Percentiles rank a stretch among this genome's conserved stretches.
phyloP scores from a whole-genome alignment of 2,329 filamentous ascomycete species.

The Alternaria burnsii region DNA sequence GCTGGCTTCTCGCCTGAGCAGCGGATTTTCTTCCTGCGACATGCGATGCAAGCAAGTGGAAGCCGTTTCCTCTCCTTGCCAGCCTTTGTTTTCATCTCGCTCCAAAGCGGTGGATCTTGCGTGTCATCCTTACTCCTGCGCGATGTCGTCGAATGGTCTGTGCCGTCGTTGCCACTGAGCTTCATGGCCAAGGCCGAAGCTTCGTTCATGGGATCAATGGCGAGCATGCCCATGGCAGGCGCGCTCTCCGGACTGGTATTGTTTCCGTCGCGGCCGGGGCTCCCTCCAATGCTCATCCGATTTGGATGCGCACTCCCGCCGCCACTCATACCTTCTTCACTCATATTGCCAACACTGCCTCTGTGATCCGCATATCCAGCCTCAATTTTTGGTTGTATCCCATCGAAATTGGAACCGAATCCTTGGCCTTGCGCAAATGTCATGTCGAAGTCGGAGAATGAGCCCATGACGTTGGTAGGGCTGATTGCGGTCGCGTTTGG shows the following conservation, averaged over 20 bases:
- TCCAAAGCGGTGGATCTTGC: slow-evolving; percentile 56
- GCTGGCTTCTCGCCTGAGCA: slow-evolving; percentile 98
- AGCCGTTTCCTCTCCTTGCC: slow-evolving; percentile 95
- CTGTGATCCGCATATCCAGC: slow-evolving; percentile 37
- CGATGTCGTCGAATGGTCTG: slow-evolving; percentile 32
- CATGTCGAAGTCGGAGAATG: slow-evolving; percentile 45
- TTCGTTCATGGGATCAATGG: slow-evolving; percentile 40
- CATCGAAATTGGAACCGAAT: slow-evolving; percentile 33
- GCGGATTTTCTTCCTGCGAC: slow-evolving; percentile 94
- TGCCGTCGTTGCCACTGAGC: slow-evolving; percentile 39
- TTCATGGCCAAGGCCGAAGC: slow-evolving; percentile 35
- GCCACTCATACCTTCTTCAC: slow-evolving; percentile 44
- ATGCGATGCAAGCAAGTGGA: slow-evolving; percentile 93
- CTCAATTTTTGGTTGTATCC: slow-evolving; percentile 34
- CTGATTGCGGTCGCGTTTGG: slow-evolving; percentile 34
- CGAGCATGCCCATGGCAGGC: slow-evolving; percentile 40
- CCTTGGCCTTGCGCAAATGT: slow-evolving; percentile 36
- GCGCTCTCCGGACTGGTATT: slow-evolving; percentile 50
- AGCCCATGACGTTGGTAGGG: slow-evolving; percentile 39
- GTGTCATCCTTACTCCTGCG: slow-evolving; percentile 43
- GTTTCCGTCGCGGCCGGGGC: slow-evolving; percentile 43
- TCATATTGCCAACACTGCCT: slow-evolving; percentile 42
- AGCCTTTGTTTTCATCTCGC: slow-evolving; percentile 68
- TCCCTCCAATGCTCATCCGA: slow-evolving; percentile 45
- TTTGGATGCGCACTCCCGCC: slow-evolving; percentile 39